phyloP scores from a whole-genome alignment of 1,284 basidiomycete genomes.

The Boletus sp. region DNA sequence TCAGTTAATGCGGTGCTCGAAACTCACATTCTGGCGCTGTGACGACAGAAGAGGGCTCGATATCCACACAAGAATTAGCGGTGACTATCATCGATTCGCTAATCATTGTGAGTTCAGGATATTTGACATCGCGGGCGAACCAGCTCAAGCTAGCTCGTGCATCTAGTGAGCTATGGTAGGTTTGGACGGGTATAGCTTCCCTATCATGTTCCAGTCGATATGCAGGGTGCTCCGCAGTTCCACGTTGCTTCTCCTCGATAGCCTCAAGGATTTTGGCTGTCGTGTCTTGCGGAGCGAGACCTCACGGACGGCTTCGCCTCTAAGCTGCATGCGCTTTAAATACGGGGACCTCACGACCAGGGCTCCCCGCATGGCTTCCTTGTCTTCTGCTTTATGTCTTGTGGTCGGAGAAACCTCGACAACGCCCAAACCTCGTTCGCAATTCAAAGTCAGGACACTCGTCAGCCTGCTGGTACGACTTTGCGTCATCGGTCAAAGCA shows the following conservation, averaged over 20 bases:
- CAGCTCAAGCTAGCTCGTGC: slow-evolving; percentile 5
- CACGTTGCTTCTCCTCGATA: slow-evolving; percentile 21
- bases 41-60: background rate
- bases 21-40: background rate
- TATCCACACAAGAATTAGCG: background rate
- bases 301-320: slow-evolving; percentile 16
- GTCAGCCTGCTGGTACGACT: slow-evolving; percentile 36
- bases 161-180: slow-evolving; percentile 1
- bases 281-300: slow-evolving; percentile 21
- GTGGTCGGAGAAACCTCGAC: slow-evolving; percentile 29
- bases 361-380: slow-evolving; percentile 38
- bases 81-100: background rate
- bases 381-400: slow-evolving; percentile 36
- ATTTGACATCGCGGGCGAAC: slow-evolving; percentile 1
- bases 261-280: slow-evolving; percentile 20
- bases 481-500: slow-evolving; percentile 34
- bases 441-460: slow-evolving; percentile 38
- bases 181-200: slow-evolving; percentile 12
- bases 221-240: slow-evolving; percentile 24
- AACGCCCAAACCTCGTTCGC: slow-evolving; percentile 31
- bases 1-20: background rate
- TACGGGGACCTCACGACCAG: slow-evolving; percentile 28
- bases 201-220: slow-evolving; percentile 12
- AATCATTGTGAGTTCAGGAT: background rate
- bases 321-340: slow-evolving; percentile 28